Percentiles rank a stretch among this genome's conserved stretches.
Conservation (phyloP, 2,329 filamentous ascomycete genomes). For the Phaeoacremonium minimum region DNA sequence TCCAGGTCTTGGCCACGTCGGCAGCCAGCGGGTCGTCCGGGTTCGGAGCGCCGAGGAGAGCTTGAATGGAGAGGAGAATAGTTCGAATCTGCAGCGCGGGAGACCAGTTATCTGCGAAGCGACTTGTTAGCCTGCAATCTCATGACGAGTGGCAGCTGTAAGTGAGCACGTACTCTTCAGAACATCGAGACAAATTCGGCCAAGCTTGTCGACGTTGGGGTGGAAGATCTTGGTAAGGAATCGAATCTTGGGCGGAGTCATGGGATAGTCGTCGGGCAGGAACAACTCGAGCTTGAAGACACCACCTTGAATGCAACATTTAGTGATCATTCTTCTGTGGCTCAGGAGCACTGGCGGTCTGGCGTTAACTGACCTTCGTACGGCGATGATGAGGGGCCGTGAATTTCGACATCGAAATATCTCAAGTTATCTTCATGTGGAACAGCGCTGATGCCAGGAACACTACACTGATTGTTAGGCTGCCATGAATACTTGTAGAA, state of each 20-base stretch:
- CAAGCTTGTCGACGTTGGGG: slow-evolving; percentile 96
- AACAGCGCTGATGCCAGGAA: slow-evolving; percentile 91
- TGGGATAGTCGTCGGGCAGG: slow-evolving; percentile 96
- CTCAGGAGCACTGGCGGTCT: too few relatives aligned
- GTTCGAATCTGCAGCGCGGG: slow-evolving; percentile 96
- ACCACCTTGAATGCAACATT: slow-evolving; percentile 46
- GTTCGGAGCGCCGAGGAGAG: slow-evolving; percentile 90
- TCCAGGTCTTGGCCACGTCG: slow-evolving; percentile 97
- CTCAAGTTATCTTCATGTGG: slow-evolving; percentile 96
- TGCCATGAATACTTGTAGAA: background rate
- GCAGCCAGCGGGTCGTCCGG: slow-evolving; percentile 98
- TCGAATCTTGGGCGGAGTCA: slow-evolving; percentile 97
- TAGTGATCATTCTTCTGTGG: slow-evolving; percentile 4
- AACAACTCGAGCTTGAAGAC: slow-evolving; percentile 97
- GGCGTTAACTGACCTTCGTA: slow-evolving; percentile 93
- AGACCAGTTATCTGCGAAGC: slow-evolving; percentile 86
- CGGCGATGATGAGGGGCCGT: slow-evolving; percentile 86
- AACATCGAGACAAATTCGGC: slow-evolving; percentile 94
- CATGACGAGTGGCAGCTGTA: too few relatives aligned
- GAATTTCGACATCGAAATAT: slow-evolving; percentile 97
- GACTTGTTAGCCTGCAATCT: too few relatives aligned
- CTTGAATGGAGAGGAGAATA: slow-evolving; percentile 97
- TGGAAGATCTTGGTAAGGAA: slow-evolving; percentile 99
- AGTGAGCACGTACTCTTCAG: slow-evolving; percentile 72
- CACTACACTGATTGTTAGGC: slow-evolving; percentile 53